Base-by-base conservation (phyloP, 1,284 basidiomycete species). In the Waitea zeae region DNA sequence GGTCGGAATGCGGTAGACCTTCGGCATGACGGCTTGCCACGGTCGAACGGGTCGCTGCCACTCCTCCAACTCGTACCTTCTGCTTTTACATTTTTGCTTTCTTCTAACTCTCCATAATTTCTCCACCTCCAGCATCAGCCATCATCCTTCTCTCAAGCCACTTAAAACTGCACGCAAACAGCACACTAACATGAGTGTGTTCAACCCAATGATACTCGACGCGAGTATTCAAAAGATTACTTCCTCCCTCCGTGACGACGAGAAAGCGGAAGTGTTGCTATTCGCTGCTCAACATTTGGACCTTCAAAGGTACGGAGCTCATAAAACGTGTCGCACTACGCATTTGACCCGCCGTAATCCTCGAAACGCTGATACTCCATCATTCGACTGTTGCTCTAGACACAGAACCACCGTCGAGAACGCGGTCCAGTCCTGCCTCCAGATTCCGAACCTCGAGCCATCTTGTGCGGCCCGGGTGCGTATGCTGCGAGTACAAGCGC, bases 151-250 rank as follows among this genome's bases (percentile, higher is more conserved):
- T n/a, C n/a, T n/a, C n/a, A n/a, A n/a, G n/a, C n/a, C n/a, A n/a
- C n/a, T n/a, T n/a, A n/a, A n/a, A n/a, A n/a, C n/a, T n/a, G n/a
- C n/a, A n/a, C 33, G 20, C 17, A 26, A 40, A 24, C 35, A 67
- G 67, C 65, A 64, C 62, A n/a, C n/a, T n/a, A n/a, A n/a, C n/a
- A n/a, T n/a, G n/a, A n/a, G 24, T 46, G 57, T 74, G 39, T 78
- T 79, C 58, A 79, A 79, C 47, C 71, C 73, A 4, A 71, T 69
- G 45, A 77, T 78, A 41, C 59, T 78, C 31, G 74, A 79, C 44
- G 74, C 75, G 17, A 69, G 70, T 54, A 70, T 77, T 46, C 70
- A 68, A 34, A 70, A 77, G 45, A 67, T 74, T 20, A 59, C 65
- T 2, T 56, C 60, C 5, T 62, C 57, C 37, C 61, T 79, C 22